A percentile compares a stretch with the other conserved stretches of the same genome.
These are phyloP conservation scores for Sclerotinia trifoliorum DNA, from an alignment of 2,329 filamentous ascomycete genomes.

Conservation along the genomic window DNA sequence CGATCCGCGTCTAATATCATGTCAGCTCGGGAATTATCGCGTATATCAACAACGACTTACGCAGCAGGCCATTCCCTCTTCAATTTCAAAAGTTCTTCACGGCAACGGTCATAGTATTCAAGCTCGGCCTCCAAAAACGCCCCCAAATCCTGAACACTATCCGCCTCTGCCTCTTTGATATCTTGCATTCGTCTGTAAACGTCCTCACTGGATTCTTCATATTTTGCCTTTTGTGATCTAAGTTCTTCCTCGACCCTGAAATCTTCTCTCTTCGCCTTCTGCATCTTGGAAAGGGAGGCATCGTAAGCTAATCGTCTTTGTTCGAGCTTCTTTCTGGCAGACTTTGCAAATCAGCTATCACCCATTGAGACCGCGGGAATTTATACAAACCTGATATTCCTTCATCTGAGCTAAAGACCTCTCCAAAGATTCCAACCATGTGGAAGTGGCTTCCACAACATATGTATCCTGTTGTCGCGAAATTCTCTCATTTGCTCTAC, in stretches of 20 bases:
- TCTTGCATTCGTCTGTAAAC: slow-evolving; percentile 92
- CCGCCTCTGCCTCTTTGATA: slow-evolving; percentile 86
- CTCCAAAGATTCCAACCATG: slow-evolving; percentile 91
- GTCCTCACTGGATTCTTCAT: slow-evolving; percentile 92
- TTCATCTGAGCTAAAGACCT: slow-evolving; percentile 92
- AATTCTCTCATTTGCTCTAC: slow-evolving; percentile 83
- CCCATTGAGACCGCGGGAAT: slow-evolving; percentile 18
- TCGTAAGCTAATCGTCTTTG: slow-evolving; percentile 86
- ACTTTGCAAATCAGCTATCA: slow-evolving; percentile 45
- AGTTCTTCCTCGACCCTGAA: slow-evolving; percentile 92
- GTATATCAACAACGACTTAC: slow-evolving; percentile 44
- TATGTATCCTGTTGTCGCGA: slow-evolving; percentile 84
- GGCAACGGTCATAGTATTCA: slow-evolving; percentile 85
- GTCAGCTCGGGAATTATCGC: background rate
- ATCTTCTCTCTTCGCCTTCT: slow-evolving; percentile 91
- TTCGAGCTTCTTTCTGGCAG: slow-evolving; percentile 91
- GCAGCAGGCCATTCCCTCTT: slow-evolving; percentile 67
- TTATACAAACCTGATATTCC: slow-evolving; percentile 77
- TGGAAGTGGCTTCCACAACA: slow-evolving; percentile 71
- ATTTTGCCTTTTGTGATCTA: slow-evolving; percentile 87
- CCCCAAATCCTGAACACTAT: slow-evolving; percentile 76
- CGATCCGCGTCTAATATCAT: slow-evolving; percentile 16
- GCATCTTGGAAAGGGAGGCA: slow-evolving; percentile 82
- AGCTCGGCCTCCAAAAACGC: slow-evolving; percentile 85
- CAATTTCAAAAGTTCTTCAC: slow-evolving; percentile 73